Percentiles rank a stretch among this genome's conserved stretches.
These are phyloP conservation scores for Colletotrichum sublineola DNA, from an alignment of 2,329 filamentous ascomycete species.

Conservation along the genomic window DNA sequence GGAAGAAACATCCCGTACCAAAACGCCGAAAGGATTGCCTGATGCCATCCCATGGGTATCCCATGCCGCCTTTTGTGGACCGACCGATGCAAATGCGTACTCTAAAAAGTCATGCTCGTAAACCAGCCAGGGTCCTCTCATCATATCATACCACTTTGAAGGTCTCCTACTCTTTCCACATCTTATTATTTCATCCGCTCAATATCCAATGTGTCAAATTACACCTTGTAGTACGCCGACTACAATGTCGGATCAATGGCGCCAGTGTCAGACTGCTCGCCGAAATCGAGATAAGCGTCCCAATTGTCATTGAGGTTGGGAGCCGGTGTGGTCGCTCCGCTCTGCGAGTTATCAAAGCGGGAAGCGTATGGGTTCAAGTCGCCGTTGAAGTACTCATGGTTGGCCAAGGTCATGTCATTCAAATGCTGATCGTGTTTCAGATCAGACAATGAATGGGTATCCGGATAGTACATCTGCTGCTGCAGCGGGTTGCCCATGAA, in stretches of 20 bases:
- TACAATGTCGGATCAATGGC: constrained; percentile 30
- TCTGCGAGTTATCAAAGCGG: background rate
- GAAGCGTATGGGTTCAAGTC: constrained; percentile 35
- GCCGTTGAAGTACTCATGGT: constrained; percentile 31
- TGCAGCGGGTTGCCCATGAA: constrained; percentile 37
- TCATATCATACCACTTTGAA: constrained; percentile 19
- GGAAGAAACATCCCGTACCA: background rate
- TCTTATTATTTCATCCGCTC: constrained; percentile 47
- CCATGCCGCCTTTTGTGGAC: constrained; percentile 29
- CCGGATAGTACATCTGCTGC: constrained; percentile 30
- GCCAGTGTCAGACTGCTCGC: constrained; percentile 40
- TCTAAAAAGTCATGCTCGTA: constrained; percentile 43
- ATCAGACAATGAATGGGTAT: constrained; percentile 20
- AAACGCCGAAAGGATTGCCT: constrained; percentile 27
- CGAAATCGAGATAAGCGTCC: constrained; percentile 40
- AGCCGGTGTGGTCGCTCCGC: constrained; percentile 20
- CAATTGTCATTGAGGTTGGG: constrained; percentile 21
- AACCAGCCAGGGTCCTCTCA: constrained; percentile 30
- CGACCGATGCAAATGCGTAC: constrained; percentile 40
- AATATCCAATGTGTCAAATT: background rate
- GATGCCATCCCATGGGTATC: constrained; percentile 31
- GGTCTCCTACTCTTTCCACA: constrained; percentile 35
- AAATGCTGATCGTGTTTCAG: constrained; percentile 23
- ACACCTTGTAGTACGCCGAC: constrained; percentile 1
- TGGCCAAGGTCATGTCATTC: constrained; percentile 12